Evolutionary conservation across 768 basidiomycete species (phyloP).

Genomic region (Suillus cothurnatus): DNA sequence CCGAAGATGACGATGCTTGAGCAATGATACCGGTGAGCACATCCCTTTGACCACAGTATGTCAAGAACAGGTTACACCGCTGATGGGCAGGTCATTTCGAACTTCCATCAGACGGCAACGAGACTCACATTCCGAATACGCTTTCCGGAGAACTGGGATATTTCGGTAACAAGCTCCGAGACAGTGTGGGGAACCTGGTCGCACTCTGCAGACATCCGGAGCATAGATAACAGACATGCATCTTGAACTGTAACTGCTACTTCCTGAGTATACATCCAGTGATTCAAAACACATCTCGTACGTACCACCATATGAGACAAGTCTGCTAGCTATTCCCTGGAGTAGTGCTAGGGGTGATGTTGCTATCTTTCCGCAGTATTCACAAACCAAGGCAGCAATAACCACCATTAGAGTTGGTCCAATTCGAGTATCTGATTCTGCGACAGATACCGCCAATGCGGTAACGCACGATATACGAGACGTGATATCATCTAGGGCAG

Average conservation of each 20-base stretch:
- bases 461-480: constrained; percentile 49
- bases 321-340: constrained; percentile 42
- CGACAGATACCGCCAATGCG: constrained; percentile 45
- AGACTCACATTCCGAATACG: constrained; percentile 59
- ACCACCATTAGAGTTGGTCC: constrained; percentile 68
- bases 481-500: constrained; percentile 35
- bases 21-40: constrained; percentile 49
- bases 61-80: constrained; percentile 74
- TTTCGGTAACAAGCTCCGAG: constrained; percentile 40
- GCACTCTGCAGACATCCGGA: constrained; percentile 63
- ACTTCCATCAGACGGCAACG: background rate
- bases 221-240: constrained; percentile 69
- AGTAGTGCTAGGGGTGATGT: constrained; percentile 52
- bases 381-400: constrained; percentile 66
- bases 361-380: constrained; percentile 56
- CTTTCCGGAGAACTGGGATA: constrained; percentile 47
- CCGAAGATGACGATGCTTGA: constrained; percentile 56
- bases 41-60: constrained; percentile 46
- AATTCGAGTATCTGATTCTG: constrained; percentile 37
- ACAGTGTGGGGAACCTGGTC: constrained; percentile 53
- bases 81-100: constrained; percentile 26
- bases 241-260: constrained; percentile 65
- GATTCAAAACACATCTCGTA: constrained; percentile 18
- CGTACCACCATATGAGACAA: constrained; percentile 49
- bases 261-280: constrained; percentile 28